Base-by-base conservation (phyloP, 495 filamentous ascomycete species). In the Xanthoparmelia taractica region DNA sequence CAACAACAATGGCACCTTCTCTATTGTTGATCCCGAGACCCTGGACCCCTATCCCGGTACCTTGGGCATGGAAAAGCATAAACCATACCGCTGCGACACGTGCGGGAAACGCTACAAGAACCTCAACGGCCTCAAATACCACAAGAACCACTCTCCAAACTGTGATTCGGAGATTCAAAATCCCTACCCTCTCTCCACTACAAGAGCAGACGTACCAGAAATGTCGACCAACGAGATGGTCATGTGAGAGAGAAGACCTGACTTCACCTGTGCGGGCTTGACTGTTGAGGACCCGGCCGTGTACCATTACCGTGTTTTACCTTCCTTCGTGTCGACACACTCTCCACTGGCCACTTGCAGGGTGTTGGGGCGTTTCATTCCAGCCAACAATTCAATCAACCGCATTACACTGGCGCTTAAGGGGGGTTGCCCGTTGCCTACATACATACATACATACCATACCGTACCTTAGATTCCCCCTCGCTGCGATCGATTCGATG, bases 101-200 rank as follows among this genome's bases (percentile, higher is more conserved):
- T 99, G 94, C 71, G 92, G 94, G 66, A 99, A 99, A 78, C 87
- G 94, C 31, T 99, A 99, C 79, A 99, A 99, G 85, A 99, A 99
- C 71, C 75, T 99, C 57, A 99, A 99, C 72, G 91, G 91, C 18
- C 82, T 96, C 18, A 96, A 96, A 84, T 96, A 96, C 69, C 89
- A 93, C 78, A 91, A 91, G 72, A 85, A 86, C 63, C 89, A 93
- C 69, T 90, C 88, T 17, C 87, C 86, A n/a, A 82, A 84, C 63
- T 93, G 89, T 70, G 78, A 78, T 65, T 75, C 77, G 8, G 81
- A 82, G 50, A 67, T 64, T 10, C 50, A 56, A 31, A 56, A 43
- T 11, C 50, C 50, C 6, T 45, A 41, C 15, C 38, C 50, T 33
- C 36, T 27, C 10, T 2, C 52, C 13, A n/a, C 27, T 52, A 37